Evolutionary conservation across 352 stramenopile species (phyloP), one percentile per base, ranked within the genome.

Genomic region (Aphanomyces stellatus): DNA sequence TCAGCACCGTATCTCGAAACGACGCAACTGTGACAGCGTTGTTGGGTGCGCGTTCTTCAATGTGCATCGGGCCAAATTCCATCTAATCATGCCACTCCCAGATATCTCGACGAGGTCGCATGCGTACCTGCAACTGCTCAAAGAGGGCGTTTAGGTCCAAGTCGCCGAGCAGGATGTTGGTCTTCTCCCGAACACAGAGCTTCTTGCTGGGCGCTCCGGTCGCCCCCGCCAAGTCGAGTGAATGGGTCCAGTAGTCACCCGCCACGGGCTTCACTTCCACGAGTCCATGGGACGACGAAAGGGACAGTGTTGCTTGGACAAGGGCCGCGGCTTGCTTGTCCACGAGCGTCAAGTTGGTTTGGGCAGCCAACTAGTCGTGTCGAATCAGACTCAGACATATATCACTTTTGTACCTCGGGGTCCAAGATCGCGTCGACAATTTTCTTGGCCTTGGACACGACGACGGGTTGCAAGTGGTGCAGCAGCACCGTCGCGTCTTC

Each of bases 361-460:
- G 60, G 7, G 60, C 60, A 8, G 60, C 60, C 6, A 67, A 41
- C 60, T 67, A 67, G 13, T 3, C n/a, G n/a, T n/a, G n/a, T n/a
- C n/a, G n/a, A n/a, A n/a, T n/a, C n/a, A n/a, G n/a, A n/a, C n/a
- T n/a, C n/a, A n/a, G n/a, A n/a, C n/a, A n/a, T n/a, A n/a, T n/a
- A n/a, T n/a, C n/a, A n/a, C n/a, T n/a, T n/a, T n/a, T 48, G 30
- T 76, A 91, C 82, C 69, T 79, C 81, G 1, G 83, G 78, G 49
- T 92, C 80, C 6, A 95, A 76, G 49, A 77, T 78, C 41, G 85
- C 87, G 63, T 92, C 84, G n/a, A 95, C 5, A 35, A 25, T 76
- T 71, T 93, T 93, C 57, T 95, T 95, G 7, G 81, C 56, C 53
- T 89, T 89, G 42, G 89, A 81, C 1, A 95, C 71, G 28, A 81